Base-by-base conservation (phyloP, 805 yeast genomes). In the Ogataea trehalophila region DNA sequence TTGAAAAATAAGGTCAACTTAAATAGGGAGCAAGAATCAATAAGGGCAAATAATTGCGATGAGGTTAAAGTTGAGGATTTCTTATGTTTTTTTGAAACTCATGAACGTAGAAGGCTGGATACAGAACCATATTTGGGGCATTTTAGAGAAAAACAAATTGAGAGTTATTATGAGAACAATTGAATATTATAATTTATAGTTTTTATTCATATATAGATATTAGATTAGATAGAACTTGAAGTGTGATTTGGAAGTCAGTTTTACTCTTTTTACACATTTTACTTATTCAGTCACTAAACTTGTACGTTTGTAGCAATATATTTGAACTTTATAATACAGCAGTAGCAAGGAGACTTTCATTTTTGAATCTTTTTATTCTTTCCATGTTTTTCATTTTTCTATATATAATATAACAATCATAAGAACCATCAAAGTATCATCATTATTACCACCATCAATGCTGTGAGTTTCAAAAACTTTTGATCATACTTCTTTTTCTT, bases 21-120 rank as follows among this genome's bases (percentile, higher is more conserved):
- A 11, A 67, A 67, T 39, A 68, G 63, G 17, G 62, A 59, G 22
- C 59, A 59, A 22, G 78, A 74, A 50, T 58, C 59, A 1, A 42
- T 58, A 6, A 60, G 70, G 49, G 76, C 74, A 1, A 57, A 52
- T n/a, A 56, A 58, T 22, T 69, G 75, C 47, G 76, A 72, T 47
- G 60, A 52, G 16, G 70, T 72, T 11, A 68, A 60, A 13, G 57
- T 71, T 22, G 65, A 60, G 4, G 66, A 66, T 4, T 72, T 73
- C 48, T 40, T 73, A 37, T 53, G 59, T 14, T 61, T 61, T 37
- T 65, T 73, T 41, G 69, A 68, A 20, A 55, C 63, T 7, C 67
- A 66, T 47, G 76, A 73, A 47, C 58, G 61, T 33, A 56, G 62
- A 41, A 61, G 69, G 16, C 54, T 61, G 41, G 62, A 59, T 35